Base-by-base conservation (phyloP, 129 eudicot genomes). In the Lactuca saligna region DNA sequence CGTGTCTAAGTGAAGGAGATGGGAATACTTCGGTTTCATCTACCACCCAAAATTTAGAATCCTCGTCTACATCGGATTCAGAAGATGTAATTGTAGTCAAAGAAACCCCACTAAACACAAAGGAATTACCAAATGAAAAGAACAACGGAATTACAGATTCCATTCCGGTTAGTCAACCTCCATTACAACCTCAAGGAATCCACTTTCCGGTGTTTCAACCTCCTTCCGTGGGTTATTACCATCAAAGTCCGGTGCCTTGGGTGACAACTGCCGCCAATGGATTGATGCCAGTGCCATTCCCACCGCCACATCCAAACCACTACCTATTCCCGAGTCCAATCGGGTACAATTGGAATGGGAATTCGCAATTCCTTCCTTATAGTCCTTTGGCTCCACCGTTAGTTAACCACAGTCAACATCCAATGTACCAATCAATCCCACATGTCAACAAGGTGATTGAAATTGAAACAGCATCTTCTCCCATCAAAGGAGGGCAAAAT, bases 1-100 rank as follows among this genome's bases (percentile, higher is more conserved):
- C 94, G 38, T 91, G 94, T 73, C 87, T 80, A 25, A 91, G 93
- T 57, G 96, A 91, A 83, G 95, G 90, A 69, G 97, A 91, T 41
- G 90, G 88, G 79, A 78, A 64, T 55, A 76, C 85, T 4, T 83
- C 82, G 6, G 80, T 77, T 38, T 81, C 82, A 14, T 83, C 90
- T 9, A 88, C 73, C 80, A 79, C 84, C 20, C 88, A 69, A 63
- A 88, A 84, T 73, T 75, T 80, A 0, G 91, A 84, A 56, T 91
- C 89, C 4, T 82, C 79, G 5, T 91, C 86, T 31, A 73, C 83
- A 9, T 88, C 96, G 6, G 94, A 92, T 78, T 91, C 94, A 34
- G 97, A 91, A 70, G 94, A 88, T 72, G 79, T 61, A 50, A 81
- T 66, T 72, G 77, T 61, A 50, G 79, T 66, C 51, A 84, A 86